Base-by-base conservation (phyloP, 768 basidiomycete genomes). In the Pleurotus platypus region DNA sequence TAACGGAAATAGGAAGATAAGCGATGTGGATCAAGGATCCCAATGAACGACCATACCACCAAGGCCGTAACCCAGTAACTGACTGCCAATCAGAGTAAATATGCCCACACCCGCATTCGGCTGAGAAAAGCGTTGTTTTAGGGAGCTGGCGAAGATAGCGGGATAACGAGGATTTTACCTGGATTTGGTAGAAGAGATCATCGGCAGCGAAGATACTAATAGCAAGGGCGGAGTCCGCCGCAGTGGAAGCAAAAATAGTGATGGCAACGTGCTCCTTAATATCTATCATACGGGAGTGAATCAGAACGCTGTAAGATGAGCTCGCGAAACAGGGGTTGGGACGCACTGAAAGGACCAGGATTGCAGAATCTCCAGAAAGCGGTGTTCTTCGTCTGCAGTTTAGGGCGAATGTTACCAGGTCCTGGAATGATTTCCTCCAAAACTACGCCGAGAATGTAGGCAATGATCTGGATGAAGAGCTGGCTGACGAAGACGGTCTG, bases 161-260 rank as follows among this genome's bases (percentile, higher is more conserved):
- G 9, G 8, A 9, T 9, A 11, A 51, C 30, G 1, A 49, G 38
- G 12, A 26, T 57, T 60, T 46, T 56, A 74, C 64, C 67, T 76
- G 68, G 57, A 80, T 70, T 56, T 72, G 64, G 62, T 82, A 83
- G 59, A 67, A 76, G 45, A 71, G 63, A 62, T 79, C 76, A 38
- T 85, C 73, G 0, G 83, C 81, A 2, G 84, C 84, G 54, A 85
- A 83, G 59, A 84, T 77, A 55, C 76, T 81, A 64, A 84, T 84
- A 0, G 82, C 82, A 9, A 81, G 69, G 0, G 84, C 83, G 1
- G 82, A 82, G 1, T 76, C 74, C 1, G 82, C 79, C 2, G 84
- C 84, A 0, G 84, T 85, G 16, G 81, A 78, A 1, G 84, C 69
- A 66, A 86, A 82, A 38, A 85, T 83, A 2, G 82, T 83, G 49